Evolutionary conservation across 352 stramenopile genomes (phyloP), one percentile per base, ranked within the genome.

Genomic region (Phytophthora niederhauseri): DNA sequence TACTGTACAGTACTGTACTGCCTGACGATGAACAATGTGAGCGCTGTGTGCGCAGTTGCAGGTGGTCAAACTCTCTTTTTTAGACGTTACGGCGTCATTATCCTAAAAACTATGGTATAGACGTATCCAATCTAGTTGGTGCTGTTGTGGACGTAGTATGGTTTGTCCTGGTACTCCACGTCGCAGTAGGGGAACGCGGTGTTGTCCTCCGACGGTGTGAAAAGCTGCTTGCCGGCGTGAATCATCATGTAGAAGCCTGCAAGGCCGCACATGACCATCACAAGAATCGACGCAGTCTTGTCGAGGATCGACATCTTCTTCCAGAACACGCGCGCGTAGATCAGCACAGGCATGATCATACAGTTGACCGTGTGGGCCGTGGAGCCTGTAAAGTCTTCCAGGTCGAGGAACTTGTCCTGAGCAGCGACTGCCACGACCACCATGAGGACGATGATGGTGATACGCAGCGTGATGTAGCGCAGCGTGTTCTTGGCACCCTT

Each of bases 211-310:
- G 63, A 67, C 6, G 81, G 76, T 24, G 72, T 81, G 66, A 87
- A 86, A 24, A 88, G 72, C 34, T 76, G 63, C 74, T 86, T 81
- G 61, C 72, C 79, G 12, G 75, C 70, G 36, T 70, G 77, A 58
- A 76, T 78, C 55, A 77, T 75, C 6, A 86, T 71, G 62, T 89
- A 90, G 52, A 75, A 71, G 4, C 79, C 76, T 14, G 84, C 75
- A 9, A 70, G 60, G 7, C 71, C 70, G 38, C 80, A 88, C 20
- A 87, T 55, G 6, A 83, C 19, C 30, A 87, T 61, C 50, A 85
- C 68, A 30, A 85, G n/a, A 28, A 76, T 70, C 34, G 71, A 68
- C 6, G 66, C 54, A n/a, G 71, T 69, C 64, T 89, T 84, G 64
- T 87, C 79, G 19, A 75, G 67, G 12, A 81, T 53, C 4, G 81